Base-by-base conservation (phyloP, 208 protist species). In the Acanthamoeba divionensis region DNA sequence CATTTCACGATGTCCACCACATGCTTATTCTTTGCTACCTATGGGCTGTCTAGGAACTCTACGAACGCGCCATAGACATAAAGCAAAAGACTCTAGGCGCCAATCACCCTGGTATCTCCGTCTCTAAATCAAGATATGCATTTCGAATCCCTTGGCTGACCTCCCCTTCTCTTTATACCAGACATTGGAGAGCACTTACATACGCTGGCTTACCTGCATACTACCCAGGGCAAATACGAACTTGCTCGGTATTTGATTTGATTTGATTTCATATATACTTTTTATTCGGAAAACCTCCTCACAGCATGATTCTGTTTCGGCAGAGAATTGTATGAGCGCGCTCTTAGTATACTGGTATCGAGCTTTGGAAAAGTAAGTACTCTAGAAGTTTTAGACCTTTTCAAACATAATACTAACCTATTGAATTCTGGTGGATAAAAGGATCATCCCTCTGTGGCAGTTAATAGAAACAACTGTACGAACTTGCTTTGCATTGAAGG, bases 201-300 rank as follows among this genome's bases (percentile, higher is more conserved):
- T 41, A 89, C 54, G 24, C 41, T 89, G 62, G 80, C 80, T 9
- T 89, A 89, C 29, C 24, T 89, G 24, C 71, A 89, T 50, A 89
- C 80, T 7, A 89, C 80, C 4, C 80, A 89, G 60, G 80, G 80
- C 33, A 89, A 89, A 47, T 89, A 73, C 60, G 80, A 89, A 18
- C 29, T 63, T 21, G 80, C 36, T 41, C 36, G 36, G 36, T 41
- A 41, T 41, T 41, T 41, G 36, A 5, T 41, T 41, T 41, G 36
- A 41, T 41, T 41, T 41, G 2, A 41, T 41, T 41, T 41, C 80
- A n/a, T 57, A 88, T 36, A 31, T 12, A 2, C 36, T 73, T 18
- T 41, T 41, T 41, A 41, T 41, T 1, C 36, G 36, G 5, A 5
- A 41, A 41, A 41, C 1, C 36, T 41, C 5, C 36, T 41, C 36